Base-by-base conservation (phyloP, 441 rosid species). In the Mallotus japonicus region DNA sequence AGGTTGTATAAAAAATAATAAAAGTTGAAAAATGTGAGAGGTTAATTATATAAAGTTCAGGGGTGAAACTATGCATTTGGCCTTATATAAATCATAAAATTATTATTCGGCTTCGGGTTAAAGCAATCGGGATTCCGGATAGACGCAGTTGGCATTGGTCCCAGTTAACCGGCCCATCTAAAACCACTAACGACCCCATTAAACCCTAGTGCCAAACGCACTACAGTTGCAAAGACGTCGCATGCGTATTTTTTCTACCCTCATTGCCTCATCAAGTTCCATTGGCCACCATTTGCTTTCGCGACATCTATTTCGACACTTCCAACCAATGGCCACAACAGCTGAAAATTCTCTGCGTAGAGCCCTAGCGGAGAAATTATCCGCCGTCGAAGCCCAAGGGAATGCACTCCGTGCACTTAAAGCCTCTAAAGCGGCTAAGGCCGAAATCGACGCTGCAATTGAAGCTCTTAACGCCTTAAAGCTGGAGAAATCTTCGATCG, bases 391-490 rank as follows among this genome's bases (percentile, higher is more conserved):
- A 37, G 75, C 90, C 55, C 95, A 86, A 9, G 97, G 93, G 17
- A 86, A 85, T 80, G 84, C 86, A 56, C 92, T 92, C 51, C 89
- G 94, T 17, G 86, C 91, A 3, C 86, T 94, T 75, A 92, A 94
- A 72, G 95, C 92, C 9, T 73, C 88, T 50, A 76, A 78, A 40
- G 92, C 86, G 3, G n/a, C 82, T 7, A 86, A 87, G 77, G 65
- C 82, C 5, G 90, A 88, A 20, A 84, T 92, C 73, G 98, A 92
- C 1, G 83, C 89, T 34, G 99, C 99, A 12, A 86, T 94, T 15
- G 93, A 84, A 13, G 80, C 80, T 0, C 85, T 94, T 47, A 94
- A 81, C 80, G 77, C 69, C 46, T 71, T 92, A 71, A 92, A 92
- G 81, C 79, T 90, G 16, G 92, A 87, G 75, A 94, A 89, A 78